Evolutionary conservation across 441 rosid genomes (phyloP).

Genomic region (Dalechampia spathulata): DNA sequence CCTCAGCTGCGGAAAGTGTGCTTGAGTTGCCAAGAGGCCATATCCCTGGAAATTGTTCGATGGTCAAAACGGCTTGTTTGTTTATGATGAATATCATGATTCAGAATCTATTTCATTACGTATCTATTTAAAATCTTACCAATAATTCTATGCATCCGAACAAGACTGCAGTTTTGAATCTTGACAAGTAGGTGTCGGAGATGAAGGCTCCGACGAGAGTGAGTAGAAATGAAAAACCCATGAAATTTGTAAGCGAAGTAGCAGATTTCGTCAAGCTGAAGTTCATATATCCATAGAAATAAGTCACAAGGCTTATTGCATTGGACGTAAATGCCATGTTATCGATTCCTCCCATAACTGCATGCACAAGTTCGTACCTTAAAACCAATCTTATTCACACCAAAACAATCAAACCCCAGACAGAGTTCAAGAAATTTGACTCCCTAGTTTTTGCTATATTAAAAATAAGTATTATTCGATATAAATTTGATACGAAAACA

Average conservation of each 20-base stretch:
- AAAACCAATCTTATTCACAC: no score
- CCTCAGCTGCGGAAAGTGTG: constrained; percentile 39
- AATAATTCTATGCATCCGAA: constrained; percentile 45
- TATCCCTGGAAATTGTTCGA: constrained; percentile 37
- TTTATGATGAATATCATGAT: no score
- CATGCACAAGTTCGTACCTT: no score
- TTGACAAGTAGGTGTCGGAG: constrained; percentile 51
- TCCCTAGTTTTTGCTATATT: no score
- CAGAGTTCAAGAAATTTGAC: no score
- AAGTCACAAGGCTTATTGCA: constrained; percentile 42
- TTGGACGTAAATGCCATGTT: constrained; percentile 49
- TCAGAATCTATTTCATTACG: no score
- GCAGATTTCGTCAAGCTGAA: constrained; percentile 56
- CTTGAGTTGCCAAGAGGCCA: constrained; percentile 36
- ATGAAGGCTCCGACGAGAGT: constrained; percentile 60
- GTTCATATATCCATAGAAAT: constrained; percentile 58
- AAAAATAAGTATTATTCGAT: no score
- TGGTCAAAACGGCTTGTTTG: neutral
- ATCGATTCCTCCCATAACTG: constrained; percentile 51
- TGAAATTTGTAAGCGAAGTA: constrained; percentile 51
- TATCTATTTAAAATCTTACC: no score
- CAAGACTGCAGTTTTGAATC: constrained; percentile 50
- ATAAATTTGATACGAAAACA: no score
- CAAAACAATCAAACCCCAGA: no score
- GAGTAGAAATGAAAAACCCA: constrained; percentile 46